phyloP scores from a whole-genome alignment of 2,329 filamentous ascomycete genomes.

The Fusarium sp. region DNA sequence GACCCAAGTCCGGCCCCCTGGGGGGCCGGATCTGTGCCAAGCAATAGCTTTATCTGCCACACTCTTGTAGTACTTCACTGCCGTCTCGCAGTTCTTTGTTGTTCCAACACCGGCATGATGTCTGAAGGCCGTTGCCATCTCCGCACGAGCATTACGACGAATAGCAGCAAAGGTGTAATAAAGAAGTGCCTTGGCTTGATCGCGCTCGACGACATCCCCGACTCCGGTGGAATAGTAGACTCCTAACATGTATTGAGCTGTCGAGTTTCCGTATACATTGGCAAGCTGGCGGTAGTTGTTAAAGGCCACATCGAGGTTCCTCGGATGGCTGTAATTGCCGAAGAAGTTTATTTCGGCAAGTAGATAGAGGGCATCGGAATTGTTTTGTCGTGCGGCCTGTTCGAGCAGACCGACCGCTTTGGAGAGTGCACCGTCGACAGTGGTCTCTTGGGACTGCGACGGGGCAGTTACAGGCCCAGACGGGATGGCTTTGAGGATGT shows the following conservation, averaged over 20 bases:
- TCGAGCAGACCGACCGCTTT: slow-evolving; percentile 69
- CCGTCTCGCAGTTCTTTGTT: slow-evolving; percentile 86
- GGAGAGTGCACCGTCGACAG: slow-evolving; percentile 61
- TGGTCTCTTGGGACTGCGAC: slow-evolving; percentile 56
- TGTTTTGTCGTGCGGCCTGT: slow-evolving; percentile 68
- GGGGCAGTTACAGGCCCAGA: slow-evolving; percentile 65
- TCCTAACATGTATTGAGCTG: slow-evolving; percentile 95
- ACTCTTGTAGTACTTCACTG: slow-evolving; percentile 89
- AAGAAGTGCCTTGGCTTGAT: slow-evolving; percentile 92
- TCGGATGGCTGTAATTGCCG: slow-evolving; percentile 91
- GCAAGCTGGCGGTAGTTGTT: slow-evolving; percentile 86
- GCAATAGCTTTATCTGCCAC: slow-evolving; percentile 93
- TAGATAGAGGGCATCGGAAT: slow-evolving; percentile 89
- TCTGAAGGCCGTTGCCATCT: slow-evolving; percentile 94
- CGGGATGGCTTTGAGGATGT: slow-evolving; percentile 65
- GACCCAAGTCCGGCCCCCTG: slow-evolving; percentile 85
- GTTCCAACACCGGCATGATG: slow-evolving; percentile 89
- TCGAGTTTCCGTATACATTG: slow-evolving; percentile 84
- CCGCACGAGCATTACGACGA: slow-evolving; percentile 84
- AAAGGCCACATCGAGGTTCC: slow-evolving; percentile 85
- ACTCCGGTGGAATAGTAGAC: slow-evolving; percentile 97
- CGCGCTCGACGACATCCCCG: slow-evolving; percentile 82
- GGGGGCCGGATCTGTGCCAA: slow-evolving; percentile 91
- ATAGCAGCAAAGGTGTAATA: slow-evolving; percentile 96
- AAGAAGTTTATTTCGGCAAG: slow-evolving; percentile 97